phyloP scores from a whole-genome alignment of 495 filamentous ascomycete genomes.

The Viridothelium virens region DNA sequence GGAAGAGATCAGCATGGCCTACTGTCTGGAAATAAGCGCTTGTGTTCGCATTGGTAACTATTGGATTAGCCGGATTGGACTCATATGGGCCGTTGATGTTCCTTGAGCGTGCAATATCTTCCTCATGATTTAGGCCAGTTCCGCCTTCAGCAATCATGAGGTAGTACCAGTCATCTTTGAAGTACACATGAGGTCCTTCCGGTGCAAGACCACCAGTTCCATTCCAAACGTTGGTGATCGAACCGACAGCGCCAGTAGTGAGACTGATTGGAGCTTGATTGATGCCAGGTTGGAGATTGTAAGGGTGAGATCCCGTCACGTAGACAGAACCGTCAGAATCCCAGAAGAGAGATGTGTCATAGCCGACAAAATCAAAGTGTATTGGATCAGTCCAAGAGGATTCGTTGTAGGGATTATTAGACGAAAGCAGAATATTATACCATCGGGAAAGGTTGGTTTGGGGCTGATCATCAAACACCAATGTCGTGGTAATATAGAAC shows the following conservation, averaged over 20 bases:
- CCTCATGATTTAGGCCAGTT: constrained; percentile 49
- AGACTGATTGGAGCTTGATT: constrained; percentile 41
- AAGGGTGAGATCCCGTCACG: constrained; percentile 27
- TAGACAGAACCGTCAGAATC: constrained; percentile 45
- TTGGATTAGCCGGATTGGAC: constrained; percentile 43
- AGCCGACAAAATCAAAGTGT: constrained; percentile 30
- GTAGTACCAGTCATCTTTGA: constrained; percentile 58
- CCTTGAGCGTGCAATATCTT: constrained; percentile 45
- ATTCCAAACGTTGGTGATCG: constrained; percentile 44
- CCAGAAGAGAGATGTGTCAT: constrained; percentile 45
- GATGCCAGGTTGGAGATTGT: constrained; percentile 28
- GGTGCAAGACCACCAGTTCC: constrained; percentile 47
- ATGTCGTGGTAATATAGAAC: constrained; percentile 30
- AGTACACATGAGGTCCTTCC: constrained; percentile 61
- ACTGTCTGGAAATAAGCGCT: constrained; percentile 38
- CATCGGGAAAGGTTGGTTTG: constrained; percentile 16
- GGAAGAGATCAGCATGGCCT: constrained; percentile 43
- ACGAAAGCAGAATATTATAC: constrained; percentile 19
- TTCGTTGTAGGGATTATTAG: constrained; percentile 22
- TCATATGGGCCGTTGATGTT: constrained; percentile 50
- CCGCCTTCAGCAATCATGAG: constrained; percentile 62
- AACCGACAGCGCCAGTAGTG: constrained; percentile 36
- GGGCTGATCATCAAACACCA: constrained; percentile 23
- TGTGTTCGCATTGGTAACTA: constrained; percentile 36
- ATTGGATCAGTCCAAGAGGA: constrained; percentile 37